Percentiles rank a stretch among this genome's conserved stretches.
Evolutionary conservation across 768 basidiomycete species (phyloP).

Genomic region (Termitomyces bulborhizus): DNA sequence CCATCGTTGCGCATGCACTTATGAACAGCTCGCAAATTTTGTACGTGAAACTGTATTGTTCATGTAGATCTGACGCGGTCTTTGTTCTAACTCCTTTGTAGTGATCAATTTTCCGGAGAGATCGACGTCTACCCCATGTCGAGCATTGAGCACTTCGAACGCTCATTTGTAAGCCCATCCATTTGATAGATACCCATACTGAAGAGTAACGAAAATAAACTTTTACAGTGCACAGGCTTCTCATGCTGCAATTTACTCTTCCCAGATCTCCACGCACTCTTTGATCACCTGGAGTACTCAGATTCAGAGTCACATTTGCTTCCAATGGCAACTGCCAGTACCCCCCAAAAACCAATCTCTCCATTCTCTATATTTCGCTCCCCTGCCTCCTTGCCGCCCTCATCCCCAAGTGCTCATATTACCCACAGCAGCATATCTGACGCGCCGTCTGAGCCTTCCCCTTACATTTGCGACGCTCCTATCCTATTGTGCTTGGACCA

Average conservation of each 20-base stretch:
- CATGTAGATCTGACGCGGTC: not conserved
- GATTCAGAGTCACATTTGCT: constrained; percentile 1
- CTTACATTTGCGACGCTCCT: not conserved
- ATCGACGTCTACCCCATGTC: constrained; percentile 6
- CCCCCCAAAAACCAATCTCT: not conserved
- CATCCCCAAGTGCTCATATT: not conserved
- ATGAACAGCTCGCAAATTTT: constrained; percentile 5
- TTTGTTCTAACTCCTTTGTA: not conserved
- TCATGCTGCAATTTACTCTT: constrained; percentile 37
- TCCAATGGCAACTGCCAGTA: constrained; percentile 1
- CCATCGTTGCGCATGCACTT: not conserved
- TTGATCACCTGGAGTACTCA: constrained; percentile 35
- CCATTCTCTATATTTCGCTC: not conserved
- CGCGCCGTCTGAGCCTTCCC: not conserved
- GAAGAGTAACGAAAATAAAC: not conserved
- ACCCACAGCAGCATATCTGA: not conserved
- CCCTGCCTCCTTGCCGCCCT: not conserved
- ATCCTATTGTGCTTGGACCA: not conserved
- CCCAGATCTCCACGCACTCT: constrained; percentile 36
- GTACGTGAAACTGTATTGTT: not conserved
- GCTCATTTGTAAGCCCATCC: constrained; percentile 12
- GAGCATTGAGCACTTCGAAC: constrained; percentile 12
- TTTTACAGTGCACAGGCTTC: constrained; percentile 25
- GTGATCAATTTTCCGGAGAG: not conserved
- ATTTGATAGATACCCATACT: not conserved